These are phyloP conservation scores for Arthroderma sp. DNA, from an alignment of 2,329 filamentous ascomycete genomes.

Conservation along the genomic window DNA sequence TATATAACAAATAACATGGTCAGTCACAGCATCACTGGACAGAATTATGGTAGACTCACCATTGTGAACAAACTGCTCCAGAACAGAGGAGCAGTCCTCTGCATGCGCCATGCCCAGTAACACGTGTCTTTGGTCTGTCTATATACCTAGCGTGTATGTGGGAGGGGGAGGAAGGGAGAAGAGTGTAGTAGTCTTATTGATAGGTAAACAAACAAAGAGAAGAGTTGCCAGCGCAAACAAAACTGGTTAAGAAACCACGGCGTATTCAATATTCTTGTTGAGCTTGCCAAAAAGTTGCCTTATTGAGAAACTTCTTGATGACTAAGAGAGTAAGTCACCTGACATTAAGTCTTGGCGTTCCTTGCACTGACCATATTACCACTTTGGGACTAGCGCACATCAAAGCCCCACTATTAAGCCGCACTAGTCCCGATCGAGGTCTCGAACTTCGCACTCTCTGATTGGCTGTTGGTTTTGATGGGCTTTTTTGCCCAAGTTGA, in stretches of 20 bases:
- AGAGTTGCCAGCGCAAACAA: too few species aligned
- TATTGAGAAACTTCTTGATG: neutral
- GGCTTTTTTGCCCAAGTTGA: neutral
- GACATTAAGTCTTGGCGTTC: neutral
- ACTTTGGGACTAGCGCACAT: neutral
- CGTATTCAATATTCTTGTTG: neutral
- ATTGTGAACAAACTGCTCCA: slow-evolving; percentile 57
- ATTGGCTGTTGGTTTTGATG: slow-evolving; percentile 7
- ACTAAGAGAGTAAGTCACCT: neutral
- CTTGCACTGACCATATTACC: neutral
- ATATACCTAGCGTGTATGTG: neutral
- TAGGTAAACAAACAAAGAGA: neutral
- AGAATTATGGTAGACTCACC: slow-evolving; percentile 27
- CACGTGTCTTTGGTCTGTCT: neutral
- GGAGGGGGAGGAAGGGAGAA: too few species aligned
- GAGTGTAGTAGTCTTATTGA: neutral
- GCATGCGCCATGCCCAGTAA: slow-evolving; percentile 33
- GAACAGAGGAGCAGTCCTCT: slow-evolving; percentile 51
- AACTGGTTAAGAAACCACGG: too few species aligned
- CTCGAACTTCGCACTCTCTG: neutral
- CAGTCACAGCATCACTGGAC: slow-evolving; percentile 3
- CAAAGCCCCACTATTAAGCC: neutral
- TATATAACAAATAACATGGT: slow-evolving; percentile 17
- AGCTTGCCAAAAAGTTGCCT: neutral
- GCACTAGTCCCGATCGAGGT: neutral